These are phyloP conservation scores for Lipomyces yamadae DNA, from an alignment of 805 yeast genomes.

Conservation along the genomic window DNA sequence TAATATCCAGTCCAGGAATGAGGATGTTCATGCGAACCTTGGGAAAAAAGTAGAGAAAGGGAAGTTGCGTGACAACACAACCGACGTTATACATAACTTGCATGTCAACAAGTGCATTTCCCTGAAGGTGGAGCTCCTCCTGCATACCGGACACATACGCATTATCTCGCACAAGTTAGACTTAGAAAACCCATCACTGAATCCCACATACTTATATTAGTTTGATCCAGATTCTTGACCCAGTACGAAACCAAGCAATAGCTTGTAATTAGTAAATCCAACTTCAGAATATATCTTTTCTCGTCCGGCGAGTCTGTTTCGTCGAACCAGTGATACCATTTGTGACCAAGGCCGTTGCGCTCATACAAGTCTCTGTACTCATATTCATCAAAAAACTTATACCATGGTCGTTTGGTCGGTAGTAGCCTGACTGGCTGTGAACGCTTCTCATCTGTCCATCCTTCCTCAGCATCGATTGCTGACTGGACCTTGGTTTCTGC, in stretches of 20 bases:
- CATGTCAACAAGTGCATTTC: conserved; percentile 64
- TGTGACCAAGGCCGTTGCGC: conserved; percentile 25
- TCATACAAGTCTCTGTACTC: conserved; percentile 32
- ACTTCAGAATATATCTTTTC: conserved; percentile 54
- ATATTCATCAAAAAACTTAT: conserved; percentile 34
- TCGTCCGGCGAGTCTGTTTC: conserved; percentile 56
- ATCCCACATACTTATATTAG: conserved; percentile 51
- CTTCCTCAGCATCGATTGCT: conserved; percentile 42
- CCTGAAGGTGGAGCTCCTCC: conserved; percentile 59
- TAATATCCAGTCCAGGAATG: conserved; percentile 60
- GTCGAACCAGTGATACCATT: conserved; percentile 54
- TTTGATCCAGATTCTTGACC: conserved; percentile 68
- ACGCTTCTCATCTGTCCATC: conserved; percentile 6
- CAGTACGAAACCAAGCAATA: conserved; percentile 67
- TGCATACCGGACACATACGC: conserved; percentile 71
- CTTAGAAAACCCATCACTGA: neutral
- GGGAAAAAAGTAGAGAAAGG: conserved; percentile 62
- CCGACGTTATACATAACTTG: conserved; percentile 66
- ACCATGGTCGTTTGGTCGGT: conserved; percentile 30
- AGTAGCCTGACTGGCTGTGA: conserved; percentile 18
- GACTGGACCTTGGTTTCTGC: no score
- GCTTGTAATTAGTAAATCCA: conserved; percentile 61
- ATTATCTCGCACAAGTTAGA: conserved; percentile 45
- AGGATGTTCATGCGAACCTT: conserved; percentile 60
- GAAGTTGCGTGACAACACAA: conserved; percentile 63